Evolutionary conservation across 2,329 filamentous ascomycete species (phyloP).

Genomic region (Stachybotrys echinatus): DNA sequence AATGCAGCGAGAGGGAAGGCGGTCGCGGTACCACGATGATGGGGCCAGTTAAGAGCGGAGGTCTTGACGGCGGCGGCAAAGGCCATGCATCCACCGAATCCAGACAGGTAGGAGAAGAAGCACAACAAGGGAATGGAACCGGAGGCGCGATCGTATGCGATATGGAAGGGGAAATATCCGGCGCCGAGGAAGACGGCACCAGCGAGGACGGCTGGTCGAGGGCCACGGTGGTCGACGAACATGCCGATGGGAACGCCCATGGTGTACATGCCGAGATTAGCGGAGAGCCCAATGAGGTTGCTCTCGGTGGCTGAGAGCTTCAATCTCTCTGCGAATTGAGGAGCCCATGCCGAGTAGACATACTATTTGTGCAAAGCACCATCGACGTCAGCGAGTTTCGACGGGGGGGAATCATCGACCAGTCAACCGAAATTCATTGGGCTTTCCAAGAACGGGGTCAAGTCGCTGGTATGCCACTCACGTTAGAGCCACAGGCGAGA

Average conservation of each 20-base stretch:
- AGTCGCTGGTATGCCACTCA: slow-evolving; percentile 37
- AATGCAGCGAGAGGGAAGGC: slow-evolving; percentile 91
- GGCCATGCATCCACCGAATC: slow-evolving; percentile 84
- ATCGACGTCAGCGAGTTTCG: neutral
- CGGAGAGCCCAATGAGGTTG: slow-evolving; percentile 82
- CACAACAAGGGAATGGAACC: slow-evolving; percentile 61
- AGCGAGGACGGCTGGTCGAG: slow-evolving; percentile 69
- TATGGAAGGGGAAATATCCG: slow-evolving; percentile 83
- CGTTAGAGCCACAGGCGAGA: slow-evolving; percentile 89
- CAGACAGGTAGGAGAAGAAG: slow-evolving; percentile 80
- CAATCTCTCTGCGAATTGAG: slow-evolving; percentile 84
- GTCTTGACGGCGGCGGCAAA: slow-evolving; percentile 83
- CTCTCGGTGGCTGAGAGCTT: slow-evolving; percentile 86
- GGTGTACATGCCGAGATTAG: slow-evolving; percentile 91
- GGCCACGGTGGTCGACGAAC: slow-evolving; percentile 77
- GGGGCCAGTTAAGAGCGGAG: slow-evolving; percentile 86
- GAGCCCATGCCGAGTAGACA: slow-evolving; percentile 96
- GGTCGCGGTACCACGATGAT: slow-evolving; percentile 86
- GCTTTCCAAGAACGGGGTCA: neutral
- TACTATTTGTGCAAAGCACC: slow-evolving; percentile 57
- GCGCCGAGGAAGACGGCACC: slow-evolving; percentile 67
- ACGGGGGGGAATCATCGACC: neutral
- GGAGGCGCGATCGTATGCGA: slow-evolving; percentile 66
- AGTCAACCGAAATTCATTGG: neutral
- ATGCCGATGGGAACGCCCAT: slow-evolving; percentile 85